These are phyloP conservation scores for Hyparrhenia diplandra DNA, from an alignment of 176 grass and related monocot species.

Conservation along the genomic window DNA sequence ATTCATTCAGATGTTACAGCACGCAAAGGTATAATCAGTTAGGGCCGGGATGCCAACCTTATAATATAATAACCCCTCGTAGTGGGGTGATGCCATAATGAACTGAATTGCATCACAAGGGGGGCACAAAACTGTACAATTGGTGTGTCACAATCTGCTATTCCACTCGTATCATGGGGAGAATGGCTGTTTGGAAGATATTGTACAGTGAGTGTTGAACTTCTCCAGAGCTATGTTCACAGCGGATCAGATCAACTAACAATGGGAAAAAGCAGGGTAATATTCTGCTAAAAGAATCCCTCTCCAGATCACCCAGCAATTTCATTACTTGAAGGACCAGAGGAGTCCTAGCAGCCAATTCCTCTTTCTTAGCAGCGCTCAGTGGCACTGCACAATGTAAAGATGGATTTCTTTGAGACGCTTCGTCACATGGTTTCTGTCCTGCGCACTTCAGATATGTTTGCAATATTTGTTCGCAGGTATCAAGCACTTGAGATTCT, in stretches of 20 bases:
- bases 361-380: slow-evolving; percentile 73
- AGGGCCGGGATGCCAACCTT: background rate
- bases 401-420: slow-evolving; percentile 4
- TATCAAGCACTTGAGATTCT: slow-evolving; percentile 53
- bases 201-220: slow-evolving; percentile 58
- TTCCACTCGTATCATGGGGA: slow-evolving; percentile 43
- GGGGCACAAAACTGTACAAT: slow-evolving; percentile 1
- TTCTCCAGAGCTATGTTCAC: slow-evolving; percentile 86
- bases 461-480: slow-evolving; percentile 65
- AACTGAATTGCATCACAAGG: background rate
- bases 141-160: background rate
- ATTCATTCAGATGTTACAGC: background rate
- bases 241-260: slow-evolving; percentile 80
- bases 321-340: slow-evolving; percentile 69
- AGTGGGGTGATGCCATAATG: background rate
- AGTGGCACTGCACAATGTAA: slow-evolving; percentile 66
- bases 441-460: slow-evolving; percentile 75
- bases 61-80: background rate
- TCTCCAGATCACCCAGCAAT: slow-evolving; percentile 60
- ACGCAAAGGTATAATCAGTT: background rate
- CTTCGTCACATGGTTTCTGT: slow-evolving; percentile 25
- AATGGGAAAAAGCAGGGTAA: slow-evolving; percentile 70
- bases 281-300: slow-evolving; percentile 60
- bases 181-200: slow-evolving; percentile 75
- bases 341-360: slow-evolving; percentile 66